These are phyloP conservation scores for Ophiostoma populinum DNA, from an alignment of 2,329 filamentous ascomycete genomes.

Conservation along the genomic window DNA sequence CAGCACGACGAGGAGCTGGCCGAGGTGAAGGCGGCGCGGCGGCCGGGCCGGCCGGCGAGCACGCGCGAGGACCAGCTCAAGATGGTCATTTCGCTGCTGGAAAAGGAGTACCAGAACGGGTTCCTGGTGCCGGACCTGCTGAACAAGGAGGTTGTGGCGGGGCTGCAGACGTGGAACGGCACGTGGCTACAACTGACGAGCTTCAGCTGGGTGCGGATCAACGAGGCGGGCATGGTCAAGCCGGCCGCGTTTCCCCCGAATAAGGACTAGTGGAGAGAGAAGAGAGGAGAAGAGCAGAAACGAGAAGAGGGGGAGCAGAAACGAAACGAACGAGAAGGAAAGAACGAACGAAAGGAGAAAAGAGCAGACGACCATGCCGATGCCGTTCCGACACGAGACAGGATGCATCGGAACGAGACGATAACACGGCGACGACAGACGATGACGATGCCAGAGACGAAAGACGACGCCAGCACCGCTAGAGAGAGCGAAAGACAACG, in stretches of 20 bases:
- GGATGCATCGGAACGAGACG: too few relatives aligned
- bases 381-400: too few relatives aligned
- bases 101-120: slow-evolving; percentile 66
- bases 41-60: slow-evolving; percentile 63
- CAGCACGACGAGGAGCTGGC: slow-evolving; percentile 57
- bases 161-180: slow-evolving; percentile 61
- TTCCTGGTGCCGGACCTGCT: slow-evolving; percentile 70
- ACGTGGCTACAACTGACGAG: slow-evolving; percentile 66
- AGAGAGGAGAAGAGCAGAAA: neutral
- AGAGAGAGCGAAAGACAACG: too few relatives aligned
- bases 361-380: too few relatives aligned
- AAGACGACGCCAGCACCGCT: too few relatives aligned
- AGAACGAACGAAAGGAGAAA: neutral
- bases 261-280: slow-evolving; percentile 8
- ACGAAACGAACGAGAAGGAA: neutral
- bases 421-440: too few relatives aligned
- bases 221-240: slow-evolving; percentile 43
- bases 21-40: slow-evolving; percentile 47
- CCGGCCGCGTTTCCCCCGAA: slow-evolving; percentile 65
- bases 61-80: slow-evolving; percentile 62
- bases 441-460: too few relatives aligned
- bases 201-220: slow-evolving; percentile 61
- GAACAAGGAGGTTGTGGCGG: slow-evolving; percentile 43
- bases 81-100: slow-evolving; percentile 50
- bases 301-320: neutral